Evolutionary conservation across 768 basidiomycete species (phyloP).

Genomic region (Hypholoma sublateritium): DNA sequence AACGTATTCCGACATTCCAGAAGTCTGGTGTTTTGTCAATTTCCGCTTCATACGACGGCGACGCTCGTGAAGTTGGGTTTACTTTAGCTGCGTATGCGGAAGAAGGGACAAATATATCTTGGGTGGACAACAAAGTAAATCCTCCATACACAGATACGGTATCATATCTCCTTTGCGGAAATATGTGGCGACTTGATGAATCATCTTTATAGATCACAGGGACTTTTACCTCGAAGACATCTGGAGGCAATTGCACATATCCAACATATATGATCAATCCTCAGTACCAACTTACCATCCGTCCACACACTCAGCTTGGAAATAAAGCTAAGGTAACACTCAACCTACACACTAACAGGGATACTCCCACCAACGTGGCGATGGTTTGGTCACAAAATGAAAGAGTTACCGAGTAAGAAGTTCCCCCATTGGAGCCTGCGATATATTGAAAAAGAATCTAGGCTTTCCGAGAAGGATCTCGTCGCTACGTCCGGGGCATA

Average conservation of each 20-base stretch:
- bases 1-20: constrained; percentile 32
- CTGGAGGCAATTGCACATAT: constrained; percentile 81
- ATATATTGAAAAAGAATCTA: constrained; percentile 19
- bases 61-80: constrained; percentile 59
- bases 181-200: background rate
- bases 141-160: constrained; percentile 45
- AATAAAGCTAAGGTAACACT: constrained; percentile 40
- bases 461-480: constrained; percentile 66
- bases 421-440: background rate
- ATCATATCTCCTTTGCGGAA: background rate
- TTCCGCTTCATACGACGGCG: constrained; percentile 69
- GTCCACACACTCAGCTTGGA: constrained; percentile 27
- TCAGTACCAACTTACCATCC: constrained; percentile 73
- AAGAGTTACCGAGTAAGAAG: constrained; percentile 71
- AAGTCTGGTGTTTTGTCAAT: constrained; percentile 48
- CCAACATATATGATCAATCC: constrained; percentile 90
- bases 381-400: constrained; percentile 75
- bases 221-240: constrained; percentile 62
- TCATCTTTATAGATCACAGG: constrained; percentile 52
- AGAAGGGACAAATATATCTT: constrained; percentile 33
- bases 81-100: constrained; percentile 63
- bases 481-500: constrained; percentile 79
- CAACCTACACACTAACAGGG: constrained; percentile 55
- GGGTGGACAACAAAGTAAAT: constrained; percentile 42
- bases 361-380: constrained; percentile 72